A percentile compares a stretch with the other conserved stretches of the same genome.
Evolutionary conservation across 2,329 filamentous ascomycete genomes (phyloP).

Genomic region (Davidsoniella eucalypti): DNA sequence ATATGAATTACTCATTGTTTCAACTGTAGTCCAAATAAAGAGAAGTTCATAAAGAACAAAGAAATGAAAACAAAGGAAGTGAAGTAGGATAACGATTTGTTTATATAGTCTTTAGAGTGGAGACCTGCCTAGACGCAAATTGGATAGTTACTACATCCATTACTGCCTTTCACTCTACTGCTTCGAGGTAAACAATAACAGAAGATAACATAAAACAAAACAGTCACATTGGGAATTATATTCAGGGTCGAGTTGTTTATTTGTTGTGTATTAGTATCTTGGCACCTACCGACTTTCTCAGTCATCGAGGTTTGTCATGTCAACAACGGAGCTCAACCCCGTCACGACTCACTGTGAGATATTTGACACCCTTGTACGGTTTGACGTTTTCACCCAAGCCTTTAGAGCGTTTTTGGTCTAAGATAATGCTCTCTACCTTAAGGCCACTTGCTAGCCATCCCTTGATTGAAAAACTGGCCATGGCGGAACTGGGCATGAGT

Average conservation of each 20-base stretch:
- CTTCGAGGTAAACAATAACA: too few species aligned
- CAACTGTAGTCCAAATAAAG: too few species aligned
- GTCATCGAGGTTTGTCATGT: background rate
- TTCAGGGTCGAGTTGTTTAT: too few species aligned
- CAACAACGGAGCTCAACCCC: constrained; percentile 48
- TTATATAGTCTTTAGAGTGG: too few species aligned
- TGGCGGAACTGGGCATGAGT: constrained; percentile 64
- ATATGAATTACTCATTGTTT: too few species aligned
- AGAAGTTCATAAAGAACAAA: too few species aligned
- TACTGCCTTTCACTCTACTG: background rate
- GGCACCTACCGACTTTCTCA: background rate
- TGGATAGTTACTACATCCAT: background rate
- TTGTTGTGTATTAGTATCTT: too few species aligned
- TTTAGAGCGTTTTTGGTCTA: constrained; percentile 64
- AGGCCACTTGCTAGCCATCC: constrained; percentile 53
- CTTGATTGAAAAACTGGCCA: constrained; percentile 55
- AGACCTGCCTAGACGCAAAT: background rate
- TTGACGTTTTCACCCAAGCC: constrained; percentile 77
- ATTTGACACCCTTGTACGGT: constrained; percentile 97
- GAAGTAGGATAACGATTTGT: too few species aligned
- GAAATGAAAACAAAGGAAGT: too few species aligned
- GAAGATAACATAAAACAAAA: background rate
- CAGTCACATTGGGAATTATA: too few species aligned
- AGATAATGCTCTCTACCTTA: constrained; percentile 48
- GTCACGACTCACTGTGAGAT: constrained; percentile 59